phyloP scores from a whole-genome alignment of 1,139 yeast genomes.

The Suhomyces taliae region DNA sequence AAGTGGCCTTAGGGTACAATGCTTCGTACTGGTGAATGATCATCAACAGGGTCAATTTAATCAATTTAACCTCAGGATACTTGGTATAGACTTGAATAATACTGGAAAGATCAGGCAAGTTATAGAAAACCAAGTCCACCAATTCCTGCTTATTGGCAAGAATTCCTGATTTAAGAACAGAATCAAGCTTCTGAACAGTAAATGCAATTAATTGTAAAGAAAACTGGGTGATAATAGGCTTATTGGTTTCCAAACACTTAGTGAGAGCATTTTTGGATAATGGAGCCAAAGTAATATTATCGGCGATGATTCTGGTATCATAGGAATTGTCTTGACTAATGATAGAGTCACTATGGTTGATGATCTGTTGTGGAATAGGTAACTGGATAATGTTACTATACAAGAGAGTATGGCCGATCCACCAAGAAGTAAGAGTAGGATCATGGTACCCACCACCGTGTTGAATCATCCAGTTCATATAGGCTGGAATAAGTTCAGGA shows the following conservation, averaged over 20 bases:
- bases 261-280: slow-evolving; percentile 58
- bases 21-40: slow-evolving; percentile 25
- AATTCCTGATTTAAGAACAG: slow-evolving; percentile 35
- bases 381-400: slow-evolving; percentile 58
- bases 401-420: slow-evolving; percentile 73
- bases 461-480: slow-evolving; percentile 54
- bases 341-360: slow-evolving; percentile 11
- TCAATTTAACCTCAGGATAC: slow-evolving; percentile 16
- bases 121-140: slow-evolving; percentile 28
- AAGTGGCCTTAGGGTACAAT: slow-evolving; percentile 18
- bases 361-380: slow-evolving; percentile 31
- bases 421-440: slow-evolving; percentile 74
- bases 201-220: slow-evolving; percentile 60
- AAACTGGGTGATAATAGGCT: slow-evolving; percentile 63
- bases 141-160: slow-evolving; percentile 26
- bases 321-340: slow-evolving; percentile 13
- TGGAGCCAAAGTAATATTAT: slow-evolving; percentile 65
- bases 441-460: slow-evolving; percentile 63
- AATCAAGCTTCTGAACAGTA: slow-evolving; percentile 52
- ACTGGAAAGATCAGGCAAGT: slow-evolving; percentile 30
- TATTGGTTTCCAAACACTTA: slow-evolving; percentile 54
- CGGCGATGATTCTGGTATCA: slow-evolving; percentile 35
- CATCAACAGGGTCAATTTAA: slow-evolving; percentile 27
- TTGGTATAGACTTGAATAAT: slow-evolving; percentile 21
- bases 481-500: slow-evolving; percentile 77